These are phyloP conservation scores for Lepiota brunneoincarnata DNA, from an alignment of 768 basidiomycete species.

Conservation along the genomic window DNA sequence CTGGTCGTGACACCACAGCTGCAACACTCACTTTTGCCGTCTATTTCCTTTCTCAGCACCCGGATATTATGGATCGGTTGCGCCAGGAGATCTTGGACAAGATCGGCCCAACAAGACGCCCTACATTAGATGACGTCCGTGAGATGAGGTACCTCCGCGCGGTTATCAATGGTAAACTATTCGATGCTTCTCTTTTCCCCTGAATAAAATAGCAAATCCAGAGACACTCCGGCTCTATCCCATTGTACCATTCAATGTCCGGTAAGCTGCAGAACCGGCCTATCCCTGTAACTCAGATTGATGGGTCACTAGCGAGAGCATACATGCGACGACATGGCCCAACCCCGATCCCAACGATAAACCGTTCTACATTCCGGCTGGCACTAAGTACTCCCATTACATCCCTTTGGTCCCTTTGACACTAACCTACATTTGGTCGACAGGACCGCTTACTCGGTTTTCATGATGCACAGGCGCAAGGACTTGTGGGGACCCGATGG, in stretches of 20 bases:
- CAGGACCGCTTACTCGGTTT: constrained; percentile 52
- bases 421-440: not conserved
- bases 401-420: not conserved
- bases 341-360: constrained; percentile 42
- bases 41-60: constrained; percentile 50
- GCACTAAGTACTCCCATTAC: constrained; percentile 40
- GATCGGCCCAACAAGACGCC: constrained; percentile 46
- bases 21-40: constrained; percentile 40
- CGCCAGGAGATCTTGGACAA: constrained; percentile 54
- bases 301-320: constrained; percentile 33
- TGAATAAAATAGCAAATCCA: constrained; percentile 10
- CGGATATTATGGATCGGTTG: constrained; percentile 42
- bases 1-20: constrained; percentile 46
- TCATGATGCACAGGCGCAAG: constrained; percentile 62
- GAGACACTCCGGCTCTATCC: constrained; percentile 59
- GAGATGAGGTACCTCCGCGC: constrained; percentile 66
- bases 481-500: constrained; percentile 76
- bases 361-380: constrained; percentile 52
- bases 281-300: not conserved
- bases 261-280: constrained; percentile 27
- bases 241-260: constrained; percentile 53
- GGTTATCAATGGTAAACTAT: constrained; percentile 54
- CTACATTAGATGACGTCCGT: constrained; percentile 36
- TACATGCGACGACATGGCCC: constrained; percentile 47
- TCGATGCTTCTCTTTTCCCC: not conserved